These are phyloP conservation scores for Penicillium hordei DNA, from an alignment of 2,329 filamentous ascomycete species.

Conservation along the genomic window DNA sequence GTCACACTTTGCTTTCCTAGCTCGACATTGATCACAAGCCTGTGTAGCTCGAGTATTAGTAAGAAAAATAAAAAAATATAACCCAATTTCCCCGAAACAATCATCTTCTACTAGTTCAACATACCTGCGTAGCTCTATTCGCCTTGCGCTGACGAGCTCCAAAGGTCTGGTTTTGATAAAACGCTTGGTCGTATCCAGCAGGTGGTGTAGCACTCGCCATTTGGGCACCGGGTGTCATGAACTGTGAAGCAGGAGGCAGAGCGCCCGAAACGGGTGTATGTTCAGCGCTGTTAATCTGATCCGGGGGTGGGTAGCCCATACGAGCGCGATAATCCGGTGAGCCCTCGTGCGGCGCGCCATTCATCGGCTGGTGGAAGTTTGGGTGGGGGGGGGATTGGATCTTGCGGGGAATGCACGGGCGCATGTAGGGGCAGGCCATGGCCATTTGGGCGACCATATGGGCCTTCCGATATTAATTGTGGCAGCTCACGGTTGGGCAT, in stretches of 20 bases:
- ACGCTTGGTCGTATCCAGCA: constrained; percentile 33
- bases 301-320: constrained; percentile 33
- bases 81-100: too few species aligned
- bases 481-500: constrained; percentile 38
- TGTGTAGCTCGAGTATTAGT: constrained; percentile 39
- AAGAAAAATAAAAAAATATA: too few species aligned
- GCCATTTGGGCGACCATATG: constrained; percentile 35
- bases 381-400: constrained; percentile 27
- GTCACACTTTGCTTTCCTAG: constrained; percentile 88
- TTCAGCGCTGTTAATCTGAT: constrained; percentile 34
- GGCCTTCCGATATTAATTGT: constrained; percentile 35
- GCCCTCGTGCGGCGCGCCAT: constrained; percentile 34
- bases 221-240: constrained; percentile 25
- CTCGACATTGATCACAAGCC: constrained; percentile 88
- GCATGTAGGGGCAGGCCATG: constrained; percentile 34
- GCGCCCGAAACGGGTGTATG: constrained; percentile 31
- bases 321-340: constrained; percentile 36
- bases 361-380: constrained; percentile 34
- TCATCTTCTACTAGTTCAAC: background rate
- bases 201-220: constrained; percentile 29
- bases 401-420: constrained; percentile 30
- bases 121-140: constrained; percentile 43
- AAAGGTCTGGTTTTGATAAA: constrained; percentile 33
- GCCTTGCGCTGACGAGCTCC: constrained; percentile 41
- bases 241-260: constrained; percentile 33